These are phyloP conservation scores for Cinnamomum micranthum DNA, from an alignment of 164 flowering plant genomes.

Conservation along the genomic window DNA sequence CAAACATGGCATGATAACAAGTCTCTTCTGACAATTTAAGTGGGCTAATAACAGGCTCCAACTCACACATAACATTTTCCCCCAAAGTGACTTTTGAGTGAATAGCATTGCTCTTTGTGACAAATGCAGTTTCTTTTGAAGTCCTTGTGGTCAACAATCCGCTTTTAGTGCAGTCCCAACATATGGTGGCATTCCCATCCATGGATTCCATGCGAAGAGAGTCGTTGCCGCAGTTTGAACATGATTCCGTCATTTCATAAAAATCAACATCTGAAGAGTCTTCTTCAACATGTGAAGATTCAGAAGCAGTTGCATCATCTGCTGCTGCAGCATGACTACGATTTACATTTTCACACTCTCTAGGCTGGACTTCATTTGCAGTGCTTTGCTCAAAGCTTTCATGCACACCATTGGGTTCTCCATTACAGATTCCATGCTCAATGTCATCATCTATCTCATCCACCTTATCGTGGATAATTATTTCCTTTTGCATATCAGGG, in stretches of 20 bases:
- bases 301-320: conserved; percentile 13
- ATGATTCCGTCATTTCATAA: conserved; percentile 23
- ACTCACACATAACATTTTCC: conserved; percentile 15
- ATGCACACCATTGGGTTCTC: conserved; percentile 17
- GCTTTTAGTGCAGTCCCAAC: conserved; percentile 49
- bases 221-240: conserved; percentile 54
- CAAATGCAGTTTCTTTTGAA: conserved; percentile 8
- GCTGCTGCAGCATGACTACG: conserved; percentile 18
- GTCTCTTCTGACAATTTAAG: conserved; percentile 20
- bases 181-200: conserved; percentile 39
- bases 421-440: conserved; percentile 24
- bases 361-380: conserved; percentile 22
- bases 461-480: conserved; percentile 55
- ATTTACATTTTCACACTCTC: conserved; percentile 20
- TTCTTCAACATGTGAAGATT: conserved; percentile 18
- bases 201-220: conserved; percentile 25
- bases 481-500: conserved; percentile 49
- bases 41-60: conserved; percentile 8
- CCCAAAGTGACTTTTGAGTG: conserved; percentile 16
- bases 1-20: conserved; percentile 20
- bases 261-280: conserved; percentile 21
- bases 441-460: conserved; percentile 36
- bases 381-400: conserved; percentile 22
- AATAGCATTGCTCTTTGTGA: conserved; percentile 14
- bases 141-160: conserved; percentile 6